A percentile compares a stretch with the other conserved stretches of the same genome.
phyloP scores from a whole-genome alignment of 179 eudicot genomes.

The Corrigiola litoralis region DNA sequence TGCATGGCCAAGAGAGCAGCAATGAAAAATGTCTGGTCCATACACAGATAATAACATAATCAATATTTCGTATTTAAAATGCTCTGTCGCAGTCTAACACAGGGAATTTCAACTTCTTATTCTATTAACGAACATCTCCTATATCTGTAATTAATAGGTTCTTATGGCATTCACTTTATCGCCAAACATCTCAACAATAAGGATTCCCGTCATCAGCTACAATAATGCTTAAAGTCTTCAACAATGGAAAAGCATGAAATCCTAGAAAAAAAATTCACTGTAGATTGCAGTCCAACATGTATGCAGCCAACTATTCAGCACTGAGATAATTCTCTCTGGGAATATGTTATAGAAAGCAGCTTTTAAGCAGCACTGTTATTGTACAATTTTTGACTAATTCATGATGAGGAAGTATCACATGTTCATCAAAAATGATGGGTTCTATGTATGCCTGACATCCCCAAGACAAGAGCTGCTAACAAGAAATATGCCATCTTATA shows the following conservation, averaged over 20 bases:
- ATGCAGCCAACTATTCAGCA: background rate
- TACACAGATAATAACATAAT: conserved; percentile 9
- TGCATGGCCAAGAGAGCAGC: conserved; percentile 99
- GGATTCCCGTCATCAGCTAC: background rate
- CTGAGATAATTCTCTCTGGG: background rate
- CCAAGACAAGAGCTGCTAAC: no score
- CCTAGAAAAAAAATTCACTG: no score
- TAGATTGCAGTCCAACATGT: no score
- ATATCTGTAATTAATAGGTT: background rate
- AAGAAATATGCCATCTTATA: background rate
- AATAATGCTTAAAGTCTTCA: no score
- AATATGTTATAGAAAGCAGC: no score
- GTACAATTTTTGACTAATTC: no score
- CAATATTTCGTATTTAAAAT: conserved; percentile 1
- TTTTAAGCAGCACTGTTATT: no score
- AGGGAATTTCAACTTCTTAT: background rate
- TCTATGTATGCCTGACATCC: no score
- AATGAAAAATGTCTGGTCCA: conserved; percentile 83
- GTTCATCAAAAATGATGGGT: no score
- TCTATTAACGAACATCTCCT: background rate
- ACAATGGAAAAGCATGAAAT: no score
- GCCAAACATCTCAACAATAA: background rate
- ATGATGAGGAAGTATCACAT: no score
- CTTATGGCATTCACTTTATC: background rate
- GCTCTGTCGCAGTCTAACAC: background rate